Conservation (phyloP, 192 early-diverging fungal species). For the Linnemannia exigua region DNA sequence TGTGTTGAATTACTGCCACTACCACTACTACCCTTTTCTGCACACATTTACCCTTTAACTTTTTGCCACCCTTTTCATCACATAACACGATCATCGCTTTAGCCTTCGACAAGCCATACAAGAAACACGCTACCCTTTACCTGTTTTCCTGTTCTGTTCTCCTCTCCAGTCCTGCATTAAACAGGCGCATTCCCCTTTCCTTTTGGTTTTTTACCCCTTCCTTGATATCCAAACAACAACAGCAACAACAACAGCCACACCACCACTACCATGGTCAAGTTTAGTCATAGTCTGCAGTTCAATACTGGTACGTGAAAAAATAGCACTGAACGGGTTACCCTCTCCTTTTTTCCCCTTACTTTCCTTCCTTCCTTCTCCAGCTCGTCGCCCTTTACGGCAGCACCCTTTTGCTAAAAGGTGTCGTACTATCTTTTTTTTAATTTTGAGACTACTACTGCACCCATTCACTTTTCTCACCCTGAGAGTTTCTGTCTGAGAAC, state of each 20-base stretch:
- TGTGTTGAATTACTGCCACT: not conserved
- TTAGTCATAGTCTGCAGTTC: conserved; percentile 84
- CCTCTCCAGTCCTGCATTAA: not conserved
- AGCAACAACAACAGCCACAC: too few species aligned
- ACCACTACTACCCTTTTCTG: not conserved
- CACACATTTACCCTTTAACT: not conserved
- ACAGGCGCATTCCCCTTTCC: not conserved
- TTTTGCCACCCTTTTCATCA: not conserved
- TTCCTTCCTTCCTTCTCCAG: not conserved
- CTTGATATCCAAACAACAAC: not conserved
- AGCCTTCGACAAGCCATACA: not conserved
- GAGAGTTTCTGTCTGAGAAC: not conserved
- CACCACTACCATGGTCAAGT: conserved; percentile 74
- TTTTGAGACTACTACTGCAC: not conserved
- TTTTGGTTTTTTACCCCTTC: not conserved
- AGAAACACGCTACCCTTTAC: too few species aligned
- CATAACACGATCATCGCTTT: not conserved
- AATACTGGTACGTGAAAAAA: conserved; percentile 66
- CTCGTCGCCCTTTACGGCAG: too few species aligned
- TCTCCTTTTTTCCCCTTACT: not conserved
- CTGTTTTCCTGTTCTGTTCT: not conserved
- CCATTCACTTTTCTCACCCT: not conserved
- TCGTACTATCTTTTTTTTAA: not conserved
- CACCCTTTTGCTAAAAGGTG: not conserved
- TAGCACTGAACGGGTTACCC: not conserved